phyloP scores from a whole-genome alignment of 331 rosid genomes.

The Prunus yedoensis region DNA sequence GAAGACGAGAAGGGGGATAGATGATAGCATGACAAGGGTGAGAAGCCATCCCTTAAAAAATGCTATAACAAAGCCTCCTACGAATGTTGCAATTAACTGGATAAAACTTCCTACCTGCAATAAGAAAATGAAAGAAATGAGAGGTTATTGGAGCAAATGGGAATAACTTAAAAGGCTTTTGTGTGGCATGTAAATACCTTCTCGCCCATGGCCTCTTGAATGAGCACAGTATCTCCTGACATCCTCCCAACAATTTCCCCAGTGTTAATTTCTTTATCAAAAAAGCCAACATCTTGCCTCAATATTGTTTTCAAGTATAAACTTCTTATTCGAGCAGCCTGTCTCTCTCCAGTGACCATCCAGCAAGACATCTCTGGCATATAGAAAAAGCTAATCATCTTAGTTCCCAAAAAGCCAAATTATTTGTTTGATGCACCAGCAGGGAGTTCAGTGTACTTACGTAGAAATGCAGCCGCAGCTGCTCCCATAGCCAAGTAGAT shows the following conservation, averaged over 20 bases:
- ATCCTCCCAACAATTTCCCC: slow-evolving; percentile 86
- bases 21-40: slow-evolving; percentile 61
- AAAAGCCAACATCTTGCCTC: slow-evolving; percentile 82
- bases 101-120: slow-evolving; percentile 74
- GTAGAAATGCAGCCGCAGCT: slow-evolving; percentile 47
- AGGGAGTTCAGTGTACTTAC: slow-evolving; percentile 42
- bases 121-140: neutral
- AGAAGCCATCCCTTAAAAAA: slow-evolving; percentile 78
- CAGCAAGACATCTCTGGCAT: slow-evolving; percentile 71
- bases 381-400: neutral
- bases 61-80: slow-evolving; percentile 63
- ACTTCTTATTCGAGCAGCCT: slow-evolving; percentile 79
- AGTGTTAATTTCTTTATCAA: slow-evolving; percentile 65
- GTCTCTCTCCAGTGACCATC: slow-evolving; percentile 93
- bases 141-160: neutral
- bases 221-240: slow-evolving; percentile 88
- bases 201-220: slow-evolving; percentile 95
- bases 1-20: slow-evolving; percentile 57
- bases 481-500: slow-evolving; percentile 65
- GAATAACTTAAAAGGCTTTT: slow-evolving; percentile 2
- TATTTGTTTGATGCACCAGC: slow-evolving; percentile 1
- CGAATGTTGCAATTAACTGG: slow-evolving; percentile 56
- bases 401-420: slow-evolving; percentile 9
- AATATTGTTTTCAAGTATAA: slow-evolving; percentile 72
- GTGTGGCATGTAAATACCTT: slow-evolving; percentile 47